phyloP scores from a whole-genome alignment of 108 stramenopile species.

The Cyclostephanos tholiformis region DNA sequence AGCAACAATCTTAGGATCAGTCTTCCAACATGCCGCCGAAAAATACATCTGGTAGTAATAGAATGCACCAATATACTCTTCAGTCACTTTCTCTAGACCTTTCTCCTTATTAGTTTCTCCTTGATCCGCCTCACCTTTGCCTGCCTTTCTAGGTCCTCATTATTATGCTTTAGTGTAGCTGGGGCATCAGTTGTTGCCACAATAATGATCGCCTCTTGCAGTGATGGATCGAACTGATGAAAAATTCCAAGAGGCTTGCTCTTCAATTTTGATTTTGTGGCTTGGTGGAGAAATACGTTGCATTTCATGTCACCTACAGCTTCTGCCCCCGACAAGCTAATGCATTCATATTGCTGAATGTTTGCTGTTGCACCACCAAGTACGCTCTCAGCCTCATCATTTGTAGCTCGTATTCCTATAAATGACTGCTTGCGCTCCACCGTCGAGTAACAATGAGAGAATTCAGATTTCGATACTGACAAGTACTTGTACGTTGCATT shows the following conservation, averaged over 20 bases:
- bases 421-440: too few species aligned
- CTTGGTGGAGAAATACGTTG: background rate
- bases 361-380: slow-evolving; percentile 19
- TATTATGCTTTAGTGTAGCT: background rate
- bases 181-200: slow-evolving; percentile 21
- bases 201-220: slow-evolving; percentile 3
- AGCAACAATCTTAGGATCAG: background rate
- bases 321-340: slow-evolving; percentile 7
- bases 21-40: slow-evolving; percentile 35
- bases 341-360: slow-evolving; percentile 15
- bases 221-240: slow-evolving; percentile 8
- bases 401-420: too few species aligned
- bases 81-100: slow-evolving; percentile 8
- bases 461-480: too few species aligned
- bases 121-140: slow-evolving; percentile 1
- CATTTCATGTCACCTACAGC: slow-evolving; percentile 9
- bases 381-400: slow-evolving; percentile 24
- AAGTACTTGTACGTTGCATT: too few species aligned
- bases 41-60: slow-evolving; percentile 29
- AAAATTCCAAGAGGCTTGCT: slow-evolving; percentile 6
- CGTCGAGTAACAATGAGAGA: too few species aligned
- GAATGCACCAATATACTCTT: slow-evolving; percentile 22
- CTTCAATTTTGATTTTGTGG: background rate
- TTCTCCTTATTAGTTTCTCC: slow-evolving; percentile 18
- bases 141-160: slow-evolving; percentile 7